Evolutionary conservation across 83 land plant species (phyloP).

Genomic region (Diphasiastrum complanatum): DNA sequence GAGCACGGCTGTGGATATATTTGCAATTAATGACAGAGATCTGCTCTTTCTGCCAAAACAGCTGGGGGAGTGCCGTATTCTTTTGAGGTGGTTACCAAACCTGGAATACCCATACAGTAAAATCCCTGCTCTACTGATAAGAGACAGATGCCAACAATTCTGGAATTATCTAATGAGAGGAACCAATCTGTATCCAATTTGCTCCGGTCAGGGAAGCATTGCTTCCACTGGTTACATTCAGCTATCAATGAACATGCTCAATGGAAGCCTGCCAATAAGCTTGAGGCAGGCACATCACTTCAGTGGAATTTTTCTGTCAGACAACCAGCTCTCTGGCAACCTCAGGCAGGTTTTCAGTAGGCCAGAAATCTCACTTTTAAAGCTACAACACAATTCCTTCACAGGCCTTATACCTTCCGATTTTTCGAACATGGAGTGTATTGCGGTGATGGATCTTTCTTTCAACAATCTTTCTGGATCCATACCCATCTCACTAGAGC

Average conservation of each 20-base stretch:
- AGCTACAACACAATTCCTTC: conserved; percentile 36
- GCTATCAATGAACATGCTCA: conserved; percentile 31
- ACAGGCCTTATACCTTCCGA: conserved; percentile 48
- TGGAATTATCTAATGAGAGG: conserved; percentile 17
- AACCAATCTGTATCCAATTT: conserved; percentile 36
- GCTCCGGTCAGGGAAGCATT: conserved; percentile 21
- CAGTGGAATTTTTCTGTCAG: conserved; percentile 30
- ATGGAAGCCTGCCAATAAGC: conserved; percentile 32
- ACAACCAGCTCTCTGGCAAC: conserved; percentile 36
- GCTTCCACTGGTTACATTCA: conserved; percentile 21
- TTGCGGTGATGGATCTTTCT: conserved; percentile 41
- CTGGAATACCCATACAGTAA: too few relatives aligned
- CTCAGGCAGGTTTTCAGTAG: conserved; percentile 37
- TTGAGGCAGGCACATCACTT: conserved; percentile 31
- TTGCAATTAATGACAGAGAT: conserved; percentile 30
- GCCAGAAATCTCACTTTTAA: conserved; percentile 33
- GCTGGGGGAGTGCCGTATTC: conserved; percentile 28
- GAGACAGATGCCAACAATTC: too few relatives aligned
- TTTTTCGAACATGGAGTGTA: conserved; percentile 31
- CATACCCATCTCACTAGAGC: too few relatives aligned
- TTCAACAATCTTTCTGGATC: conserved; percentile 42
- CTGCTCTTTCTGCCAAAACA: conserved; percentile 37
- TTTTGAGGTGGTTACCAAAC: too few relatives aligned
- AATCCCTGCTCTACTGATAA: too few relatives aligned
- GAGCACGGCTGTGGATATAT: conserved; percentile 24